Evolutionary conservation across 352 stramenopile species (phyloP).

Genomic region (Pythium biforme): DNA sequence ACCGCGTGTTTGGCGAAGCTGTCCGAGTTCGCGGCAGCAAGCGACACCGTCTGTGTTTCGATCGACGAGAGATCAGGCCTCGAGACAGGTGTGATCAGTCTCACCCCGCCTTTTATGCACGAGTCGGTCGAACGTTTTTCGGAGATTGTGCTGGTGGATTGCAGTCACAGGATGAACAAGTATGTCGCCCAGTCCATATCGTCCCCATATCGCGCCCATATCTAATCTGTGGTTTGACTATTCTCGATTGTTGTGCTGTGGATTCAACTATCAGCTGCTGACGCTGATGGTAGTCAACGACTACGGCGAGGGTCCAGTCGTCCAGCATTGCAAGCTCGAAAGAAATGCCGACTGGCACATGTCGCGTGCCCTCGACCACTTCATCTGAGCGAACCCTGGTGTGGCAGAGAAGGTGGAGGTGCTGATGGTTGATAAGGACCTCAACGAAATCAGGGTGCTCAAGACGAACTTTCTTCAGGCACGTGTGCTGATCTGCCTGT

Average conservation of each 20-base stretch:
- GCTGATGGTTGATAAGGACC: constrained; percentile 29
- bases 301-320: neutral
- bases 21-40: neutral
- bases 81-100: constrained; percentile 18
- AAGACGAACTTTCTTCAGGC: constrained; percentile 7
- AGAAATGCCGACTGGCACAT: constrained; percentile 25
- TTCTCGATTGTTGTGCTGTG: neutral
- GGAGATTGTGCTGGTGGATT: constrained; percentile 22
- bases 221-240: no score
- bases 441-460: constrained; percentile 25
- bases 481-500: constrained; percentile 22
- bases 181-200: constrained; percentile 5
- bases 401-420: constrained; percentile 5
- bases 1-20: neutral
- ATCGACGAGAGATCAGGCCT: constrained; percentile 7
- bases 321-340: constrained; percentile 6
- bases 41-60: neutral
- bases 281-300: constrained; percentile 15
- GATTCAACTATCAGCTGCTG: constrained; percentile 20
- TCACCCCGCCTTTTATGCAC: constrained; percentile 15
- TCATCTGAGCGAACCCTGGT: constrained; percentile 19
- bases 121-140: constrained; percentile 7
- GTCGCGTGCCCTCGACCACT: constrained; percentile 9
- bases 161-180: constrained; percentile 28
- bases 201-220: neutral